Percentiles rank a stretch among this genome's conserved stretches.
phyloP scores from a whole-genome alignment of 1,284 basidiomycete genomes.

The Austroboletus niveus region DNA sequence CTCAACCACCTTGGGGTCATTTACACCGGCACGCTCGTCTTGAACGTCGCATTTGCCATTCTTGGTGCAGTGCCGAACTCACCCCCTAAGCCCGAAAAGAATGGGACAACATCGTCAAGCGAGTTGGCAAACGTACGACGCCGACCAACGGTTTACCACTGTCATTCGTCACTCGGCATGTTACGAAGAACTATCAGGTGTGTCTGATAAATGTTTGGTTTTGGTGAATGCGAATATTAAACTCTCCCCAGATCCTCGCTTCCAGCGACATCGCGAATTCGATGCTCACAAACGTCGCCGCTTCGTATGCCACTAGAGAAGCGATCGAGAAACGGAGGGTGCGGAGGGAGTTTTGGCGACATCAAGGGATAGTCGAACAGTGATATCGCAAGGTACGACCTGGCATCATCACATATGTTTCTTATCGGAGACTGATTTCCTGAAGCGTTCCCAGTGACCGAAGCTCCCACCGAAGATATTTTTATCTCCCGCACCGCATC shows the following conservation, averaged over 20 bases:
- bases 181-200: constrained; percentile 74
- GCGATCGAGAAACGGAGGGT: constrained; percentile 69
- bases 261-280: constrained; percentile 67
- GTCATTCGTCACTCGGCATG: too few relatives aligned
- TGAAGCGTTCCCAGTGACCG: constrained; percentile 56
- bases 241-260: constrained; percentile 59
- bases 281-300: constrained; percentile 62
- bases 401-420: not conserved
- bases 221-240: not conserved
- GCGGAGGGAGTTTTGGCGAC: constrained; percentile 75
- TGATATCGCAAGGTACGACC: constrained; percentile 76
- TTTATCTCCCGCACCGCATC: constrained; percentile 37
- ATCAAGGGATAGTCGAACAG: constrained; percentile 86
- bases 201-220: constrained; percentile 11
- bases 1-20: too few relatives aligned
- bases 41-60: too few relatives aligned
- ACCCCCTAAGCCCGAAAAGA: constrained; percentile 66
- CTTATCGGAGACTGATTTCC: not conserved
- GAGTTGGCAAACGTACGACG: constrained; percentile 65
- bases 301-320: constrained; percentile 71
- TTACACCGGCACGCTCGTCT: too few relatives aligned
- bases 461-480: constrained; percentile 75
- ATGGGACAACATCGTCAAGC: constrained; percentile 66
- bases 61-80: too few relatives aligned
- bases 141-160: constrained; percentile 60